A percentile compares a stretch with the other conserved stretches of the same genome.
These are phyloP conservation scores for Stellera chamaejasme DNA, from an alignment of 345 rosid genomes.

Conservation along the genomic window DNA sequence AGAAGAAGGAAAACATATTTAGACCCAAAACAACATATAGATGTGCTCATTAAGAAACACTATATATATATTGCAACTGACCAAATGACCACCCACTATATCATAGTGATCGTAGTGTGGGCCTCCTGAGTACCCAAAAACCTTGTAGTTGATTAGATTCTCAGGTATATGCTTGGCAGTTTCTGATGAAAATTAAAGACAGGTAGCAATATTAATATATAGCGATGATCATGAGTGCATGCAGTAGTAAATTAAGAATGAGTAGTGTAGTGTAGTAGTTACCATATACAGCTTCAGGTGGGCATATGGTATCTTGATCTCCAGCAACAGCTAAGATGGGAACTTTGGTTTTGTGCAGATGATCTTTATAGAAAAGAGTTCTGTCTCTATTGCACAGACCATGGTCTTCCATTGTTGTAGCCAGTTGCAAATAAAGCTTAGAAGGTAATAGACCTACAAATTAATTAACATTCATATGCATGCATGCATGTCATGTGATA, in stretches of 20 bases:
- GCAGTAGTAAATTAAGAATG: neutral
- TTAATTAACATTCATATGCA: neutral
- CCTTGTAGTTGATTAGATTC: conserved; percentile 51
- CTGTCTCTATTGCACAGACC: conserved; percentile 60
- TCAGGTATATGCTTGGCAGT: conserved; percentile 63
- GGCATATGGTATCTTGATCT: conserved; percentile 74
- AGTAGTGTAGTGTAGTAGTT: neutral
- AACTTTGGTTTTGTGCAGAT: conserved; percentile 52
- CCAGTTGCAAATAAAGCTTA: conserved; percentile 63
- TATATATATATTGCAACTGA: conserved; percentile 14
- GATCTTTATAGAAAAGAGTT: conserved; percentile 61
- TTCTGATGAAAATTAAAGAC: conserved; percentile 27
- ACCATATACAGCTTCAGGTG: conserved; percentile 86
- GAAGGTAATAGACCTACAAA: conserved; percentile 62
- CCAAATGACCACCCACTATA: conserved; percentile 59
- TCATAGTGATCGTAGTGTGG: conserved; percentile 88
- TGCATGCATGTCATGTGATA: too few relatives aligned
- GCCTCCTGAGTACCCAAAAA: conserved; percentile 67
- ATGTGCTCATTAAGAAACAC: too few relatives aligned
- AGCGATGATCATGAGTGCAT: neutral
- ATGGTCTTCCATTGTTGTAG: conserved; percentile 46
- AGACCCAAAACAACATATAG: neutral
- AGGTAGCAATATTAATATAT: neutral
- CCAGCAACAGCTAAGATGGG: conserved; percentile 75
- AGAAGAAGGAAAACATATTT: neutral